phyloP scores from a whole-genome alignment of 768 basidiomycete species.

The Boletus rubescentipes region DNA sequence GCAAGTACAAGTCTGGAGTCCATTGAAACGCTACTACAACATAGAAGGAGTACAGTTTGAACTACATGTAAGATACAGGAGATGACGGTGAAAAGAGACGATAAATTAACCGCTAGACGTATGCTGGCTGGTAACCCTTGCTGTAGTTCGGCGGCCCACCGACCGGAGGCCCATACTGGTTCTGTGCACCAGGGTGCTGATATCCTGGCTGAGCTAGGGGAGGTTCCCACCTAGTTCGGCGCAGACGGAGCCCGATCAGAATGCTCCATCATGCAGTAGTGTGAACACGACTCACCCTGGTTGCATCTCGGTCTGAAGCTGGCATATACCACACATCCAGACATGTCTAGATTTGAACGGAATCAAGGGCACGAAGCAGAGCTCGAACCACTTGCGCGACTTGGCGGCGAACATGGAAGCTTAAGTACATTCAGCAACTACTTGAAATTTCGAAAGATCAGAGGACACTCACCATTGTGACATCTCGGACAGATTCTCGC shows the following conservation, averaged over 20 bases:
- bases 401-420: constrained; percentile 63
- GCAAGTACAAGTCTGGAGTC: neutral
- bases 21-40: constrained; percentile 2
- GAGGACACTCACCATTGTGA: constrained; percentile 58
- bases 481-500: constrained; percentile 68
- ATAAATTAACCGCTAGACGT: constrained; percentile 18
- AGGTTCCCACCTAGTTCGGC: constrained; percentile 35
- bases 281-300: constrained; percentile 44
- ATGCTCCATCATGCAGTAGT: neutral
- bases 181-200: constrained; percentile 33
- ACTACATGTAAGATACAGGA: neutral
- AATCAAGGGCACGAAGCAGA: constrained; percentile 72
- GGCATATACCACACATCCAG: constrained; percentile 73
- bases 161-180: constrained; percentile 9
- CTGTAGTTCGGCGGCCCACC: constrained; percentile 7
- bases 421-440: constrained; percentile 20
- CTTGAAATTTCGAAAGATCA: neutral
- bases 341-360: constrained; percentile 61
- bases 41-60: neutral
- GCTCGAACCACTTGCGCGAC: constrained; percentile 69
- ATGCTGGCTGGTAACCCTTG: constrained; percentile 32
- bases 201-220: constrained; percentile 35
- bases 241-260: neutral
- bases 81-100: neutral
- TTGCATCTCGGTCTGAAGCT: constrained; percentile 55